A percentile compares a stretch with the other conserved stretches of the same genome.
Evolutionary conservation across 257 asterid species (phyloP).

Genomic region (Gardenia jasminoides): DNA sequence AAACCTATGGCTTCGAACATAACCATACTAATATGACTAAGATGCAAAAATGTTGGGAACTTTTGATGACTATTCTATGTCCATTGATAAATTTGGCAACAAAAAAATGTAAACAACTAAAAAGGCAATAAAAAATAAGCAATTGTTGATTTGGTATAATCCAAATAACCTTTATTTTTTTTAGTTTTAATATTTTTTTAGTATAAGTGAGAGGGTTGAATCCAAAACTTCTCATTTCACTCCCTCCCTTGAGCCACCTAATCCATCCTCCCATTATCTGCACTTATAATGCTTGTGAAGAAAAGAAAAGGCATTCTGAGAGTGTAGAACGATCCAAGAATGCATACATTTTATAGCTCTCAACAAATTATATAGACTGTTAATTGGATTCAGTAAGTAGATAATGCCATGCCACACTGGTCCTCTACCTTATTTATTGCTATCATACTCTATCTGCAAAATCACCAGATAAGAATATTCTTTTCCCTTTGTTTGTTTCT

Average conservation of each 20-base stretch:
- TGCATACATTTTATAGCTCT: too few relatives aligned
- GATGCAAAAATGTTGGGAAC: neutral
- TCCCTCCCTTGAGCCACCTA: too few relatives aligned
- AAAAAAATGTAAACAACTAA: neutral
- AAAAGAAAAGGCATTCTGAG: too few relatives aligned
- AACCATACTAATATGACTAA: too few relatives aligned
- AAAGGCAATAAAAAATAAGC: neutral
- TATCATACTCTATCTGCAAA: neutral
- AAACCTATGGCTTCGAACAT: too few relatives aligned
- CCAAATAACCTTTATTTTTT: neutral
- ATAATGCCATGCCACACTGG: neutral
- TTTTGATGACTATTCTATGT: neutral
- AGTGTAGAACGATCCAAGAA: neutral
- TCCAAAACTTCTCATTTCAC: too few relatives aligned
- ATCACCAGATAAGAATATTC: neutral
- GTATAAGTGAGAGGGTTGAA: too few relatives aligned
- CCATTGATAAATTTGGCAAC: neutral
- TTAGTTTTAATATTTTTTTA: too few relatives aligned
- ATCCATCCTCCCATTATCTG: too few relatives aligned
- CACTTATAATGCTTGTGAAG: neutral
- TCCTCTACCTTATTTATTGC: neutral
- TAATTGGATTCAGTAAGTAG: neutral
- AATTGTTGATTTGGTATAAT: neutral
- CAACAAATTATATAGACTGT: neutral
- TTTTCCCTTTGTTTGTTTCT: neutral